Evolutionary conservation across 1,284 basidiomycete genomes (phyloP), one percentile per base, ranked within the genome.

Genomic region (Calocybe gambosa): DNA sequence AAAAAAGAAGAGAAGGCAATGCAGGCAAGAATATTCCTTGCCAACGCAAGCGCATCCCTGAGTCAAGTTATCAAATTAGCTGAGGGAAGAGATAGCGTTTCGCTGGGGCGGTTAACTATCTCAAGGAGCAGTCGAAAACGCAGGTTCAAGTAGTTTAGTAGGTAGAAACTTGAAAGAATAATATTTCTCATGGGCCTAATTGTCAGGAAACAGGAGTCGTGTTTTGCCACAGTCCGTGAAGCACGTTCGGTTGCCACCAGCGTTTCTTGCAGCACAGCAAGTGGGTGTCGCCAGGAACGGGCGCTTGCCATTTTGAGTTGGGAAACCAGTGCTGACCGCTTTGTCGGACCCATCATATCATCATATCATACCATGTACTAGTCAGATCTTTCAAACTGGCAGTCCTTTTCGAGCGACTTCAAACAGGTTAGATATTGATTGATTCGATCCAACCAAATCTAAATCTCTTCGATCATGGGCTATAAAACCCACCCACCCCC

Each of bases 61-160:
- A 67, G 69, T 7, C 71, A 78, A 53, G 66, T 73, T 6, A 60
- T 77, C 21, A 64, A 63, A 47, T 70, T 80, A 70, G 77, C 77
- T 13, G 77, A 80, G 56, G 73, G 66, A 3, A 61, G 64, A 43
- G 64, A 69, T 45, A 59, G 63, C 2, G 44, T 81, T 42, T 64
- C 62, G 9, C 56, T 78, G 34, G 77, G 77, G 13, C 63, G 66
- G 26, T 50, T 56, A 21, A 49, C 50, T 15, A 16, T 56, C 16
- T 44, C 46, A 33, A 26, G 41, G 36, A 41, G 18, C 19, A 44
- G 19, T 12, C 36, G 47, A 28, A 40, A 42, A 42, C 51, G 51
- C 23, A 50, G 51, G 40, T 51, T 51, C 33, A 50, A 54, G 25
- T 52, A 42, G 31, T 29, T 9, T 19, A 15, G 43, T n/a, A n/a